phyloP scores from a whole-genome alignment of 2,329 filamentous ascomycete genomes.

The Aspergillus sojae region DNA sequence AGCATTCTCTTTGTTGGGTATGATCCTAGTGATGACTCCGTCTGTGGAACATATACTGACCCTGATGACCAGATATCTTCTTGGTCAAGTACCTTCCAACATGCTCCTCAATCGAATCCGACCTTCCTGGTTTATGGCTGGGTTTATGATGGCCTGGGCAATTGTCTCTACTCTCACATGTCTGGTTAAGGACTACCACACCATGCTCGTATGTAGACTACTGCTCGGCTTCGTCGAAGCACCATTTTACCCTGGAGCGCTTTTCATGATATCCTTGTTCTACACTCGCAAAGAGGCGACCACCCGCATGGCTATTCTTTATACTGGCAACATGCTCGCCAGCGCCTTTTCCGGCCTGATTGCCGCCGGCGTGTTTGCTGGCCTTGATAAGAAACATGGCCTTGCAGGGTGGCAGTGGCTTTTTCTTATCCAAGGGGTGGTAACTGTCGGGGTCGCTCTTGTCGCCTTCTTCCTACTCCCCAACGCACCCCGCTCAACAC shows the following conservation, averaged over 20 bases:
- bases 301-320: slow-evolving; percentile 46
- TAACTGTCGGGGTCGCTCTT: slow-evolving; percentile 40
- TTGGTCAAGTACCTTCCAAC: slow-evolving; percentile 40
- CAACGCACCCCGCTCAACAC: slow-evolving; percentile 44
- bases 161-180: slow-evolving; percentile 18
- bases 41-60: slow-evolving; percentile 10
- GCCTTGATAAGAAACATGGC: slow-evolving; percentile 32
- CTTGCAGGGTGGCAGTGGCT: slow-evolving; percentile 55
- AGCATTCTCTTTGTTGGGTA: slow-evolving; percentile 47
- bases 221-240: slow-evolving; percentile 37
- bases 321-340: slow-evolving; percentile 27
- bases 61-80: slow-evolving; percentile 21
- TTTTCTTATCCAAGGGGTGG: slow-evolving; percentile 58
- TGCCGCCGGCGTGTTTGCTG: slow-evolving; percentile 25
- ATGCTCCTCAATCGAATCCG: slow-evolving; percentile 47
- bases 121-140: slow-evolving; percentile 19
- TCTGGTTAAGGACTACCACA: slow-evolving; percentile 14
- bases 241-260: slow-evolving; percentile 62
- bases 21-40: background rate
- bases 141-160: slow-evolving; percentile 22
- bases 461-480: slow-evolving; percentile 45
- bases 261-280: slow-evolving; percentile 67
- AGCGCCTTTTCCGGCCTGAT: slow-evolving; percentile 21
- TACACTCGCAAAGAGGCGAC: slow-evolving; percentile 61
- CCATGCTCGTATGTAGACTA: slow-evolving; percentile 37